Conservation (phyloP, 2,329 filamentous ascomycete genomes). For the Juglanconis juglandina region DNA sequence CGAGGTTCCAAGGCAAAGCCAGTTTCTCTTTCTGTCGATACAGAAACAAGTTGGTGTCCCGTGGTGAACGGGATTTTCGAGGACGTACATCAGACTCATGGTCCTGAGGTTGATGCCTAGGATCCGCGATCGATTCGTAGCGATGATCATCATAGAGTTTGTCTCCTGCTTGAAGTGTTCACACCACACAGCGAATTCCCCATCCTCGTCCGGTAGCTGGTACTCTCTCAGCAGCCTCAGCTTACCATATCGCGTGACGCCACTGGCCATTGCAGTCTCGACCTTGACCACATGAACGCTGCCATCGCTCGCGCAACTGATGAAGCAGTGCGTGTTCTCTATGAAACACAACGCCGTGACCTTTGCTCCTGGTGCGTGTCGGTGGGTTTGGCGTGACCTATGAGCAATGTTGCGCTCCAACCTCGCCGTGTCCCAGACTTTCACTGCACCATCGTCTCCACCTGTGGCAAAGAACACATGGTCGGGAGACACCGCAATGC, state of each 20-base stretch:
- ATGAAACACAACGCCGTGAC: conserved; percentile 86
- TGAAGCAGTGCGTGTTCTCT: conserved; percentile 88
- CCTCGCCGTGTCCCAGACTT: conserved; percentile 86
- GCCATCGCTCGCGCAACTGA: conserved; percentile 86
- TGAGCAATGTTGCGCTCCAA: conserved; percentile 89
- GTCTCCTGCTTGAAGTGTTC: conserved; percentile 85
- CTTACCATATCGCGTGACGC: conserved; percentile 71
- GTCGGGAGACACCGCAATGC: conserved; percentile 79
- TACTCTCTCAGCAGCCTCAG: conserved; percentile 75
- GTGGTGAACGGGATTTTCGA: conserved; percentile 87
- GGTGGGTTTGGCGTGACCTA: conserved; percentile 81
- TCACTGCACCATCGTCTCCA: conserved; percentile 85
- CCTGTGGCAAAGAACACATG: conserved; percentile 93
- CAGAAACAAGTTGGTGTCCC: conserved; percentile 90
- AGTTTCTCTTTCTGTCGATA: conserved; percentile 79
- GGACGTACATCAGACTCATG: conserved; percentile 75
- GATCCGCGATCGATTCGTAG: conserved; percentile 81
- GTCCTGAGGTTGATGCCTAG: conserved; percentile 81
- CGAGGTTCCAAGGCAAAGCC: conserved; percentile 86
- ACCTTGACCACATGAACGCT: conserved; percentile 87
- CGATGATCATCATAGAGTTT: conserved; percentile 77
- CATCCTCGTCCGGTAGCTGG: conserved; percentile 57
- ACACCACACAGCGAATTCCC: conserved; percentile 82
- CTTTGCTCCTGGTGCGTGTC: conserved; percentile 65
- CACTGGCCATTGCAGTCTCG: conserved; percentile 44